Evolutionary conservation across 2,329 filamentous ascomycete species (phyloP).

Genomic region (Aspergillus pseudoviridinutans): DNA sequence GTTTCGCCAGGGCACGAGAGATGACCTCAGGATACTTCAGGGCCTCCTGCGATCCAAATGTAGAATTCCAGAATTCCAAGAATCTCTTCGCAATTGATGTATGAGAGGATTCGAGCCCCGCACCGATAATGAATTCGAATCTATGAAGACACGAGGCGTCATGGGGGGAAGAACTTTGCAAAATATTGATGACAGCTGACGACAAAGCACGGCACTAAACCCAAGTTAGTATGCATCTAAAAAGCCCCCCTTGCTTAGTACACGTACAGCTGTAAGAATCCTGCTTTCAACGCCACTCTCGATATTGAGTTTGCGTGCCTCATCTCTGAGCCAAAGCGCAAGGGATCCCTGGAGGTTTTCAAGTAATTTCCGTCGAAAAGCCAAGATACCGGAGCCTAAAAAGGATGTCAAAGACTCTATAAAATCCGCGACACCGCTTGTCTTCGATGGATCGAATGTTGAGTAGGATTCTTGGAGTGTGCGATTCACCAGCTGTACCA

Average conservation of each 20-base stretch:
- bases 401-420: conserved; percentile 54
- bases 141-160: conserved; percentile 44
- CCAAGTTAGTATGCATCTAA: conserved; percentile 16
- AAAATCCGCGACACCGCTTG: conserved; percentile 43
- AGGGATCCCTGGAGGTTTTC: conserved; percentile 53
- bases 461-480: conserved; percentile 56
- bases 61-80: conserved; percentile 64
- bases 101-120: conserved; percentile 53
- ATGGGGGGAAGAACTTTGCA: conserved; percentile 26
- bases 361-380: conserved; percentile 55
- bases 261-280: conserved; percentile 34
- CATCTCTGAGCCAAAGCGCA: conserved; percentile 33
- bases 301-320: conserved; percentile 22
- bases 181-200: conserved; percentile 26
- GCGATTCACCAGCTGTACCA: conserved; percentile 59
- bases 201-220: conserved; percentile 31
- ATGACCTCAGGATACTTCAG: conserved; percentile 64
- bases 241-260: conserved; percentile 3
- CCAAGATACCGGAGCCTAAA: conserved; percentile 46
- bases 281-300: conserved; percentile 27
- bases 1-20: conserved; percentile 57
- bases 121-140: conserved; percentile 49
- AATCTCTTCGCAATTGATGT: conserved; percentile 49
- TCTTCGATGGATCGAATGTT: conserved; percentile 37
- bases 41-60: conserved; percentile 58